These are phyloP conservation scores for Rhexocercosporidium sp. DNA, from an alignment of 2,329 filamentous ascomycete genomes.

Conservation along the genomic window DNA sequence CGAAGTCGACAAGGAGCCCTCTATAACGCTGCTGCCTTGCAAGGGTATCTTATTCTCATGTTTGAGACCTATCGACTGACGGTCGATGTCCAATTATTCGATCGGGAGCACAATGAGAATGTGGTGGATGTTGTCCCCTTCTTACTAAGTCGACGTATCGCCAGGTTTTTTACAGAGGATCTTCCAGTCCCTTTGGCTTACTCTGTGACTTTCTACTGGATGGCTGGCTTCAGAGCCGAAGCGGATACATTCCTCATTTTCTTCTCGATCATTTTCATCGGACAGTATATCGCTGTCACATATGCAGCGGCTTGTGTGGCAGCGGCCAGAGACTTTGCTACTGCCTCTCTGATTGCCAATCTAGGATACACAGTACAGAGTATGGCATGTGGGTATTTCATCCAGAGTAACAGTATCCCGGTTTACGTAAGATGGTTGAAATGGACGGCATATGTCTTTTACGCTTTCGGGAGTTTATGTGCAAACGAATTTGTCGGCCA, in stretches of 20 bases:
- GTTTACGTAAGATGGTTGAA: constrained; percentile 82
- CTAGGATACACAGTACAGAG: constrained; percentile 75
- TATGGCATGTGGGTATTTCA: constrained; percentile 78
- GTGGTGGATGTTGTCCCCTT: constrained; percentile 74
- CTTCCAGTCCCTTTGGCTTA: constrained; percentile 74
- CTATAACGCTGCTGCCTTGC: constrained; percentile 73
- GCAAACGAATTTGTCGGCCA: constrained; percentile 75
- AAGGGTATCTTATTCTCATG: constrained; percentile 77
- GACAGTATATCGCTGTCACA: constrained; percentile 75
- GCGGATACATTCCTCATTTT: constrained; percentile 73
- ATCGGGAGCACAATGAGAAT: constrained; percentile 75
- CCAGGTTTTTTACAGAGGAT: constrained; percentile 73
- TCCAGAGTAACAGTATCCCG: constrained; percentile 74
- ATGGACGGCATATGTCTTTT: constrained; percentile 69
- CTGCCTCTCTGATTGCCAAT: constrained; percentile 74
- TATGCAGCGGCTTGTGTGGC: constrained; percentile 73
- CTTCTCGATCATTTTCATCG: constrained; percentile 69
- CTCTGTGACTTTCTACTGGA: constrained; percentile 76
- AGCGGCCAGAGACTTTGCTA: constrained; percentile 69
- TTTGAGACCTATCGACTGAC: constrained; percentile 79
- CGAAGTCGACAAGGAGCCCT: constrained; percentile 74
- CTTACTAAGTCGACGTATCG: constrained; percentile 70
- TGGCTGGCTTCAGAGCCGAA: constrained; percentile 73
- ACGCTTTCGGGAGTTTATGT: constrained; percentile 72
- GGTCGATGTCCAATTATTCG: constrained; percentile 76